phyloP scores from a whole-genome alignment of 495 filamentous ascomycete genomes.

The Symbiotaphrina buchneri region DNA sequence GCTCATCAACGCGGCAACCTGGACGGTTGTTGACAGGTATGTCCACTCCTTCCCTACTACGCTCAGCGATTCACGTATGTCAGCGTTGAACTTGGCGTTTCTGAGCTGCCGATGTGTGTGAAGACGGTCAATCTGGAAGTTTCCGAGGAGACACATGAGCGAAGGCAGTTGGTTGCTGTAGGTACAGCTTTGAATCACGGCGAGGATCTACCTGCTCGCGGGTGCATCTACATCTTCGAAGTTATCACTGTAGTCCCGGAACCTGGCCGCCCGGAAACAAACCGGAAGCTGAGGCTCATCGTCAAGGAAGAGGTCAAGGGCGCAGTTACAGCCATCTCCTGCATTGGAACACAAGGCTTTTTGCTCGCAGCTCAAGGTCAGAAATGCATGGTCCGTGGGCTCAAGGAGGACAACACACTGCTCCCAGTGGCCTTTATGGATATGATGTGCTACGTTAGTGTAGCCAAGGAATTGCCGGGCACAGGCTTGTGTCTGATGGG shows the following conservation, averaged over 20 bases:
- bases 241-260: constrained; percentile 79
- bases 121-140: constrained; percentile 71
- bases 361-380: constrained; percentile 85
- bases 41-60: constrained; percentile 2
- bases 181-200: constrained; percentile 68
- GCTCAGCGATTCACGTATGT: not conserved
- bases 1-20: constrained; percentile 49
- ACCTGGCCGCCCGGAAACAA: constrained; percentile 63
- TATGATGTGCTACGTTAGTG: constrained; percentile 76
- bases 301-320: constrained; percentile 81
- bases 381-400: constrained; percentile 86
- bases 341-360: constrained; percentile 80
- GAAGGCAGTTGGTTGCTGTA: constrained; percentile 56
- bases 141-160: constrained; percentile 73
- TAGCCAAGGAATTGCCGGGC: constrained; percentile 55
- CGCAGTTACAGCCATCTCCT: constrained; percentile 72
- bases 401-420: constrained; percentile 83
- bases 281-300: constrained; percentile 62
- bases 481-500: constrained; percentile 69
- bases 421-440: constrained; percentile 96
- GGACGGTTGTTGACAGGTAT: constrained; percentile 54
- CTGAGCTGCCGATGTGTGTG: constrained; percentile 62
- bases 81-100: not conserved
- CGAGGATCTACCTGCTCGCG: constrained; percentile 68
- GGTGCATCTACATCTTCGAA: constrained; percentile 81